These are phyloP conservation scores for Recurvomyces mirabilis DNA, from an alignment of 495 filamentous ascomycete species.

Conservation along the genomic window DNA sequence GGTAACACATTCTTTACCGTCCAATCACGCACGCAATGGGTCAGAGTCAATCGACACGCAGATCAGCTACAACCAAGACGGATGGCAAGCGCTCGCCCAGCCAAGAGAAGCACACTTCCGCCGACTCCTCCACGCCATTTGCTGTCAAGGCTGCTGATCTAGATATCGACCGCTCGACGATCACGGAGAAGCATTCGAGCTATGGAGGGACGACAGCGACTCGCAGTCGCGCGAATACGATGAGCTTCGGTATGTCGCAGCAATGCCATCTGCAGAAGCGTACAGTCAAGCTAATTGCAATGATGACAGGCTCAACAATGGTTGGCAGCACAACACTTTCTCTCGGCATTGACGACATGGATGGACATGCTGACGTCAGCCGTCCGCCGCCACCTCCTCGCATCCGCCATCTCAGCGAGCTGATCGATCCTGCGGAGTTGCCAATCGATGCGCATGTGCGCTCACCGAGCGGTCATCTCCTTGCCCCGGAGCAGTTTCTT, in stretches of 20 bases:
- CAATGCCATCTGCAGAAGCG: no score
- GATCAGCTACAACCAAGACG: no score
- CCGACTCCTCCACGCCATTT: slow-evolving; percentile 1
- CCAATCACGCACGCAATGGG: background rate
- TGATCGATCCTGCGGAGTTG: slow-evolving; percentile 30
- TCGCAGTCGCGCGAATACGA: slow-evolving; percentile 5
- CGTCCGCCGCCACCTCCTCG: slow-evolving; percentile 22
- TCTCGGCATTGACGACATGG: slow-evolving; percentile 10
- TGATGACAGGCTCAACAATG: no score
- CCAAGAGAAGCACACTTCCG: slow-evolving; percentile 7
- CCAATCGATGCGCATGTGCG: slow-evolving; percentile 7
- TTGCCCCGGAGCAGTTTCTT: slow-evolving; percentile 22
- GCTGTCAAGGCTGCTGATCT: background rate
- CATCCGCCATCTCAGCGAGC: slow-evolving; percentile 25
- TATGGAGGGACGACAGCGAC: background rate
- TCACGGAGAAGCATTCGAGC: slow-evolving; percentile 2
- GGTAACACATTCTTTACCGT: no score
- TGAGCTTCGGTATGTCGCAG: no score
- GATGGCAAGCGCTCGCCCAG: slow-evolving; percentile 3
- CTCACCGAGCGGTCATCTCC: slow-evolving; percentile 25
- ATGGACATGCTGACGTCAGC: slow-evolving; percentile 16
- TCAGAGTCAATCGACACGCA: background rate
- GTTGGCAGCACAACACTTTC: no score
- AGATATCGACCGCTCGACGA: background rate
- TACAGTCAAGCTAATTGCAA: no score